These are phyloP conservation scores for Penicillium carneum DNA, from an alignment of 2,329 filamentous ascomycete genomes.

Conservation along the genomic window DNA sequence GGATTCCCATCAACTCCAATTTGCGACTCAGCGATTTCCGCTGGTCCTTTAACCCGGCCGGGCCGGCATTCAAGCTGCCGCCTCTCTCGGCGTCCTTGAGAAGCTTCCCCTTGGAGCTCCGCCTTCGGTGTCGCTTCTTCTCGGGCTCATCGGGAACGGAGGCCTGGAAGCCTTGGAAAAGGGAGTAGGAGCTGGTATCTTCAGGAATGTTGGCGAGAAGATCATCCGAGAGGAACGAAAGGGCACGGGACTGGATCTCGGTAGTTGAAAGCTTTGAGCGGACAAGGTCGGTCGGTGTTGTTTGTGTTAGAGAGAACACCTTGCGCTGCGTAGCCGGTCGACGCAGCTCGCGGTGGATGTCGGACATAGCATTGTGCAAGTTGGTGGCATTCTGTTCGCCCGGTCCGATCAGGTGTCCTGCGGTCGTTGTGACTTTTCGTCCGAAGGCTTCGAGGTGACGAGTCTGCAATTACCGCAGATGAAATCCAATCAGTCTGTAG, in stretches of 20 bases:
- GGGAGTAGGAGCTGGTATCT: conserved; percentile 81
- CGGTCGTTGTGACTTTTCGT: conserved; percentile 92
- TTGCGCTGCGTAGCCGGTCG: conserved; percentile 83
- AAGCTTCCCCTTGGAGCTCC: conserved; percentile 76
- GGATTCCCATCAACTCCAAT: conserved; percentile 86
- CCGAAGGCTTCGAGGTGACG: conserved; percentile 90
- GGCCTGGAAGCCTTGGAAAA: conserved; percentile 96
- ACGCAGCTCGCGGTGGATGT: conserved; percentile 87
- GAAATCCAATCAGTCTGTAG: conserved; percentile 18
- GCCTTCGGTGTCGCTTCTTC: conserved; percentile 72
- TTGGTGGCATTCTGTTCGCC: conserved; percentile 64
- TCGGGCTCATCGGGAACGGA: conserved; percentile 74
- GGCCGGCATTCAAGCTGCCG: conserved; percentile 65
- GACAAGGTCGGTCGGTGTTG: conserved; percentile 90
- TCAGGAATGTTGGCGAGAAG: conserved; percentile 89
- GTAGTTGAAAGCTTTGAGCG: conserved; percentile 86
- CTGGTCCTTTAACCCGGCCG: conserved; percentile 79
- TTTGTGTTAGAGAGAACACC: conserved; percentile 88
- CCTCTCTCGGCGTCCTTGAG: conserved; percentile 68
- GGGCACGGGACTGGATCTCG: conserved; percentile 92
- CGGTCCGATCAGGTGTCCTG: conserved; percentile 83
- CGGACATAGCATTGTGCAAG: conserved; percentile 86
- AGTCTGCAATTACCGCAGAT: conserved; percentile 61
- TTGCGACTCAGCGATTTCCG: conserved; percentile 80
- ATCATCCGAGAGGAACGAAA: conserved; percentile 88